Evolutionary conservation across 345 rosid genomes (phyloP).

Genomic region (Melastoma malabathricum): DNA sequence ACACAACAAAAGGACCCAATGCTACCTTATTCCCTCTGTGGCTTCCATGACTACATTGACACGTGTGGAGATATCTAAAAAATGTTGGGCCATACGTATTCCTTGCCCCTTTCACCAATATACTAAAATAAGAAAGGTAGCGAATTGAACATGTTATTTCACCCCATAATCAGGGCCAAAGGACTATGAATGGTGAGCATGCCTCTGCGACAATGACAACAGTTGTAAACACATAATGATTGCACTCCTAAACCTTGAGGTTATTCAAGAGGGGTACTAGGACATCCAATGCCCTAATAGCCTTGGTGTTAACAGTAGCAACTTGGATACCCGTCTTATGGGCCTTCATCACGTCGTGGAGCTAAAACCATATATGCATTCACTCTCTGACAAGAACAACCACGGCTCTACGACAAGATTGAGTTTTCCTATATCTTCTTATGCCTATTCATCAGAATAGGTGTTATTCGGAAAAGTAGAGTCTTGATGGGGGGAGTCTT

Average conservation of each 20-base stretch:
- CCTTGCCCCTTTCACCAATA: slow-evolving; percentile 99
- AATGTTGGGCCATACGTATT: slow-evolving; percentile 96
- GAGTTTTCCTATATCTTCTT: slow-evolving; percentile 99
- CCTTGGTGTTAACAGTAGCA: slow-evolving; percentile 95
- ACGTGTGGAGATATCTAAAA: slow-evolving; percentile 96
- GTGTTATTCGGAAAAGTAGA: slow-evolving; percentile 91
- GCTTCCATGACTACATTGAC: slow-evolving; percentile 97
- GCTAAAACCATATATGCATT: slow-evolving; percentile 98
- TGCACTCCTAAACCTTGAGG: slow-evolving; percentile 97
- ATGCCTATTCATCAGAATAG: slow-evolving; percentile 92
- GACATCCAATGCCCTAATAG: slow-evolving; percentile 98
- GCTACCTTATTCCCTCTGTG: slow-evolving; percentile 92
- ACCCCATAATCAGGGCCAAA: slow-evolving; percentile 89
- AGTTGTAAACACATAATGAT: slow-evolving; percentile 96
- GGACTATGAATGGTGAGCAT: slow-evolving; percentile 88
- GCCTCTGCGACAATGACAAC: slow-evolving; percentile 95
- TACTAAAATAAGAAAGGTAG: slow-evolving; percentile 91
- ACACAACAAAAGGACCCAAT: slow-evolving; percentile 66
- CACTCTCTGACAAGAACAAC: slow-evolving; percentile 98
- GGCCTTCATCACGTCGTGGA: slow-evolving; percentile 96
- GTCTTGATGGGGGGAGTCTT: slow-evolving; percentile 99
- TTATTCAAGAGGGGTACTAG: slow-evolving; percentile 89
- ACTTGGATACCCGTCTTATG: slow-evolving; percentile 97
- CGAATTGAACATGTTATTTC: slow-evolving; percentile 92
- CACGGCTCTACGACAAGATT: slow-evolving; percentile 94